Percentiles rank a stretch among this genome's conserved stretches.
Conservation (phyloP, 768 basidiomycete genomes). For the Porphyrellus cyaneotinctus region DNA sequence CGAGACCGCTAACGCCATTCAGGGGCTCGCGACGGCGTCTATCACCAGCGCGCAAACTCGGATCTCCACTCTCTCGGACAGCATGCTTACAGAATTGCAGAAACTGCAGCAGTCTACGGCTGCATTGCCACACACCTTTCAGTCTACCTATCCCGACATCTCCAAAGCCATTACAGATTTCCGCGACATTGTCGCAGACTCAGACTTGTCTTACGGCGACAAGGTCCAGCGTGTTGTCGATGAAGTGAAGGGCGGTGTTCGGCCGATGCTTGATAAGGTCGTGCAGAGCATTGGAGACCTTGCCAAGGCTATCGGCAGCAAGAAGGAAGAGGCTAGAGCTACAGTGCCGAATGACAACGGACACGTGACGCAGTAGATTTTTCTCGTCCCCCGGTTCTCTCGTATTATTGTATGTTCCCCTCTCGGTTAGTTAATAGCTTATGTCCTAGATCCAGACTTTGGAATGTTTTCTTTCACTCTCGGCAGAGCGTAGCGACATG, state of each 20-base stretch:
- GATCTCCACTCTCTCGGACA: conserved; percentile 58
- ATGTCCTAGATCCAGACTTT: conserved; percentile 27
- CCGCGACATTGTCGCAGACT: conserved; percentile 45
- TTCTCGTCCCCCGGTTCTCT: not conserved
- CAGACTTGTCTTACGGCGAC: conserved; percentile 57
- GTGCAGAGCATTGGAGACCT: conserved; percentile 37
- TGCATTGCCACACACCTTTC: conserved; percentile 55
- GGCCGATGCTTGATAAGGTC: conserved; percentile 55
- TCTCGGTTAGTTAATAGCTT: conserved; percentile 11
- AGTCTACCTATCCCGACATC: conserved; percentile 55
- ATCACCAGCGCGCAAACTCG: conserved; percentile 51
- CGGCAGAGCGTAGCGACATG: conserved; percentile 10
- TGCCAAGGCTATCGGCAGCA: conserved; percentile 23
- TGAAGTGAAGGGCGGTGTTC: conserved; percentile 58
- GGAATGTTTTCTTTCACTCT: conserved; percentile 17
- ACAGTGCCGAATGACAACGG: conserved; percentile 9
- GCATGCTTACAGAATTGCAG: conserved; percentile 62
- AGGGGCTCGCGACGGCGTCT: conserved; percentile 54
- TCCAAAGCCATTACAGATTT: conserved; percentile 52
- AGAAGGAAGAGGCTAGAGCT: conserved; percentile 24
- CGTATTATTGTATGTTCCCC: conserved; percentile 3
- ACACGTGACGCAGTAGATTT: conserved; percentile 10
- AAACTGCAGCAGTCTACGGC: conserved; percentile 59
- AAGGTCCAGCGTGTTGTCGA: conserved; percentile 54
- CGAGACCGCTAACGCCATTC: conserved; percentile 62